phyloP scores from a whole-genome alignment of 164 flowering plant genomes.

The Taxillus chinensis region DNA sequence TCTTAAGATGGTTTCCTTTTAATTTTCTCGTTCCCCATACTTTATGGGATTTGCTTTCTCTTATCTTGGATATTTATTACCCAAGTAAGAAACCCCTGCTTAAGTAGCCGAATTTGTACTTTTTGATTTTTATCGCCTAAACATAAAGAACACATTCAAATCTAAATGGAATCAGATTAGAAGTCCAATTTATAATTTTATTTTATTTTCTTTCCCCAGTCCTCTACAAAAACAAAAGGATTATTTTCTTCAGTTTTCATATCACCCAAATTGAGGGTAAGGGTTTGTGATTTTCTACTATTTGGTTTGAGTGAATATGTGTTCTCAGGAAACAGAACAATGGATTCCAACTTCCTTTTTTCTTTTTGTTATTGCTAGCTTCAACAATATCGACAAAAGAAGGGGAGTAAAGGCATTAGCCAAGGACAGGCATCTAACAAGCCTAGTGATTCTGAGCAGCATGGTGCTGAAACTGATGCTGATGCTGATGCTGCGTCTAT shows the following conservation, averaged over 20 bases:
- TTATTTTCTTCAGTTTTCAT: slow-evolving; percentile 4
- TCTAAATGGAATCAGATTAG: not conserved
- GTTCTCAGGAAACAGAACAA: not conserved
- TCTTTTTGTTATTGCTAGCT: slow-evolving; percentile 34
- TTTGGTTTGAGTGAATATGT: not conserved
- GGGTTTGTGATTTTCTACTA: not conserved
- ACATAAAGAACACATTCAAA: too few relatives aligned
- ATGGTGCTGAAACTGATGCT: slow-evolving; percentile 22
- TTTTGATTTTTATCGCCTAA: too few relatives aligned
- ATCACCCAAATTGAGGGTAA: slow-evolving; percentile 3
- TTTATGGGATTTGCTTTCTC: too few relatives aligned
- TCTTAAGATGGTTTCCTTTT: too few relatives aligned
- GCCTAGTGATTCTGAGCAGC: slow-evolving; percentile 31
- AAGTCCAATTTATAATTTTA: not conserved
- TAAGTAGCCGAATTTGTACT: too few relatives aligned
- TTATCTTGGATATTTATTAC: too few relatives aligned
- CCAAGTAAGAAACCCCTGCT: too few relatives aligned
- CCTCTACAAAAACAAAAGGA: not conserved
- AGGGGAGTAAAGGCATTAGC: slow-evolving; percentile 54
- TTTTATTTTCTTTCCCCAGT: slow-evolving; percentile 1
- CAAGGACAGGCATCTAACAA: slow-evolving; percentile 46
- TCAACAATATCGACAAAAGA: slow-evolving; percentile 84
- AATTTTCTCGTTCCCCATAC: too few relatives aligned
- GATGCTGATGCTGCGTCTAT: slow-evolving; percentile 9
- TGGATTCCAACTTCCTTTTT: slow-evolving; percentile 1